phyloP scores from a whole-genome alignment of 306 rosid genomes.

The Cicer pinnatifidum region DNA sequence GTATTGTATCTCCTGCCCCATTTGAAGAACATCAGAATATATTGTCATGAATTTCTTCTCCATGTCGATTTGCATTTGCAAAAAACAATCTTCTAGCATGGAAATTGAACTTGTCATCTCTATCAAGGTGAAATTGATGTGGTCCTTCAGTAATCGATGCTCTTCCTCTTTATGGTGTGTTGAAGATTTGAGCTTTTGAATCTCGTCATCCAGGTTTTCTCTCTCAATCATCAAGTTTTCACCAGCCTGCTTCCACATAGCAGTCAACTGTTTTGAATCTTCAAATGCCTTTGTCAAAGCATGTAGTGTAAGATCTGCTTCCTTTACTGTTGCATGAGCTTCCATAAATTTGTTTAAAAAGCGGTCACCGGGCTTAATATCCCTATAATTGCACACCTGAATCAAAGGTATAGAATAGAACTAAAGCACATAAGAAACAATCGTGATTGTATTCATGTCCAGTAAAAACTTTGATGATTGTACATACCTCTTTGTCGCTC shows the following conservation, averaged over 20 bases:
- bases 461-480: slow-evolving; percentile 6
- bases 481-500: slow-evolving; percentile 58
- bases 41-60: slow-evolving; percentile 58
- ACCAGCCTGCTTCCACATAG: slow-evolving; percentile 68
- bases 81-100: slow-evolving; percentile 63
- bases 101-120: slow-evolving; percentile 66
- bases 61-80: slow-evolving; percentile 66
- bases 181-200: slow-evolving; percentile 63
- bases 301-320: slow-evolving; percentile 79
- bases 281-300: slow-evolving; percentile 81
- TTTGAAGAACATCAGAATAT: slow-evolving; percentile 55
- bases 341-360: slow-evolving; percentile 74
- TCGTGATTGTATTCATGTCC: slow-evolving; percentile 22
- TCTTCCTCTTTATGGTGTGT: slow-evolving; percentile 62
- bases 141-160: slow-evolving; percentile 58
- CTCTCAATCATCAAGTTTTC: slow-evolving; percentile 66
- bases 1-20: slow-evolving; percentile 57
- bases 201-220: slow-evolving; percentile 66
- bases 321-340: slow-evolving; percentile 70
- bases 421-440: slow-evolving; percentile 40
- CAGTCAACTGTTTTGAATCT: slow-evolving; percentile 68
- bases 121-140: slow-evolving; percentile 54
- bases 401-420: slow-evolving; percentile 31
- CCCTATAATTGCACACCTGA: slow-evolving; percentile 57
- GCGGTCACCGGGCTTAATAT: slow-evolving; percentile 46